Percentiles rank a stretch among this genome's conserved stretches.
Conservation (phyloP, 345 rosid genomes). For the Erysimum cheiranthoides region DNA sequence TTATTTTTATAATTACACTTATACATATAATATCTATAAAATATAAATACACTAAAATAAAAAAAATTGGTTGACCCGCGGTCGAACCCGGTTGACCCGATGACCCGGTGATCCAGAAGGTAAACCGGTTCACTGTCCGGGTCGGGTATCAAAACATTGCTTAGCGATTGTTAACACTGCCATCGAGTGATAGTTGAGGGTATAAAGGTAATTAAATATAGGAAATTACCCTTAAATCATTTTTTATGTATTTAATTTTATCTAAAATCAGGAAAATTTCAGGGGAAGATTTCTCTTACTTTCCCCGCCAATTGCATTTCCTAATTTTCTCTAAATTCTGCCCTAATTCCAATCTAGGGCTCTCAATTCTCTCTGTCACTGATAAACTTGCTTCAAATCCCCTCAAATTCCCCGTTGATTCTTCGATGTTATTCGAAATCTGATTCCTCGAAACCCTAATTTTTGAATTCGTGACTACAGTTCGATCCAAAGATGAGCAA, state of each 20-base stretch:
- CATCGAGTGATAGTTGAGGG: conserved; percentile 2
- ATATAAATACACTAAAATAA: no score
- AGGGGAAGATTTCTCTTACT: conserved; percentile 42
- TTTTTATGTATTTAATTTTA: not conserved
- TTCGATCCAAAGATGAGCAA: conserved; percentile 73
- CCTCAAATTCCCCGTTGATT: conserved; percentile 37
- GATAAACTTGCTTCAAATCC: conserved; percentile 39
- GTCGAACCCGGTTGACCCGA: no score
- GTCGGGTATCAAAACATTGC: no score
- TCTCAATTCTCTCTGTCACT: conserved; percentile 48
- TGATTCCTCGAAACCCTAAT: conserved; percentile 39
- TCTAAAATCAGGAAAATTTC: conserved; percentile 33
- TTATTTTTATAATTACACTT: no score
- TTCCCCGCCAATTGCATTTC: conserved; percentile 83
- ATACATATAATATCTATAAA: no score
- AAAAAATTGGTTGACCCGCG: no score
- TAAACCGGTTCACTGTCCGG: no score
- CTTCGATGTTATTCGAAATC: conserved; percentile 21
- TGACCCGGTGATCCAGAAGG: no score
- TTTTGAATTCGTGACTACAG: conserved; percentile 38
- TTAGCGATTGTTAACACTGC: not conserved
- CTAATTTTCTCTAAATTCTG: conserved; percentile 27
- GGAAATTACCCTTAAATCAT: not conserved
- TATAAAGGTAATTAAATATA: not conserved
- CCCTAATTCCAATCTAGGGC: conserved; percentile 55